These are phyloP conservation scores for Gardenia jasminoides DNA, from an alignment of 257 asterid species.

Conservation along the genomic window DNA sequence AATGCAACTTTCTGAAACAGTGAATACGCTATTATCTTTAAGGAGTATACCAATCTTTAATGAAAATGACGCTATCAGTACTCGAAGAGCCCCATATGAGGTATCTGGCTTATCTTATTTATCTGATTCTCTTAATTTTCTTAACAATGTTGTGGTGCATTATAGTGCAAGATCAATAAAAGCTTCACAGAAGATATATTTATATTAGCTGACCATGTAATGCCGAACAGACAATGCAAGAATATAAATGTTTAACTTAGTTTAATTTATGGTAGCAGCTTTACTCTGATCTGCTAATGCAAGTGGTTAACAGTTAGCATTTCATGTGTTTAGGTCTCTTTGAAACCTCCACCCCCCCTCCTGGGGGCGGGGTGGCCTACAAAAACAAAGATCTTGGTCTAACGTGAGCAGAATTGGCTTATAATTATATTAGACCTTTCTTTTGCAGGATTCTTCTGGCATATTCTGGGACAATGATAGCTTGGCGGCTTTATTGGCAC, in stretches of 20 bases:
- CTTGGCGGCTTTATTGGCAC: conserved; percentile 77
- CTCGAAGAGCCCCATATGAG: conserved; percentile 82
- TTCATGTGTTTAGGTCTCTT: not conserved
- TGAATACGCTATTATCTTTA: conserved; percentile 52
- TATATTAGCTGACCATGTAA: not conserved
- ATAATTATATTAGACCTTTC: not conserved
- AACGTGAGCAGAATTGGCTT: not conserved
- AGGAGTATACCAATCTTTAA: conserved; percentile 80
- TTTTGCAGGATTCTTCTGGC: conserved; percentile 80
- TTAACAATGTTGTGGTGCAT: not conserved
- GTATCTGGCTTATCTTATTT: conserved; percentile 24
- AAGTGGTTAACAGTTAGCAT: not conserved
- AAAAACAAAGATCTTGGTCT: not conserved
- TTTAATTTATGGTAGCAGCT: not conserved
- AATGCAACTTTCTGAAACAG: conserved; percentile 67
- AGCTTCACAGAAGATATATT: too few relatives aligned
- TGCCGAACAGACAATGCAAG: not conserved
- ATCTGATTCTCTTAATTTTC: conserved; percentile 8
- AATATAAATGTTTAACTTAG: not conserved
- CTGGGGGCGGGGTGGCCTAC: too few relatives aligned
- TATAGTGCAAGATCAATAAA: not conserved
- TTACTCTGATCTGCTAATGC: not conserved
- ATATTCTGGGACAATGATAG: conserved; percentile 96
- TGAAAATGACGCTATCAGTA: conserved; percentile 89
- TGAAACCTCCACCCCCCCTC: not conserved